phyloP scores from a whole-genome alignment of 176 grass and related monocot genomes.

The Saccharum officinarum region DNA sequence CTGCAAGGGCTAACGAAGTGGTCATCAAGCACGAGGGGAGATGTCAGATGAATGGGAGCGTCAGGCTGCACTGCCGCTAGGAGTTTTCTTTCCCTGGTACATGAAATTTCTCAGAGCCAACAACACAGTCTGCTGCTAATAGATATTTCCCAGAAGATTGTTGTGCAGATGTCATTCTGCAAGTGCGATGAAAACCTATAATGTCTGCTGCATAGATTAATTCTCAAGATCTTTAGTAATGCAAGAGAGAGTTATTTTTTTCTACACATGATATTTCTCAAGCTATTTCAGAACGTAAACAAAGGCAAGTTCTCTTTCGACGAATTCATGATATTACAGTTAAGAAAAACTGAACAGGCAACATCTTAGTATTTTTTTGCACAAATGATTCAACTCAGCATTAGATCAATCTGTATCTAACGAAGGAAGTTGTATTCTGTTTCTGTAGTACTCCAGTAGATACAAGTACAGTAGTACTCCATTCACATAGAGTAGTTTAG shows the following conservation, averaged over 20 bases:
- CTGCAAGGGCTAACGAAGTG: background rate
- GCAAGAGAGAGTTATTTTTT: background rate
- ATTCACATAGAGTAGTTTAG: conserved; percentile 19
- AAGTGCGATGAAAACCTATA: background rate
- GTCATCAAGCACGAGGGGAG: conserved; percentile 20
- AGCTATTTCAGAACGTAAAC: background rate
- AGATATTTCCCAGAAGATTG: background rate
- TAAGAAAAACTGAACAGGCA: background rate
- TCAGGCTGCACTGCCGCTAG: background rate
- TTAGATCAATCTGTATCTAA: background rate
- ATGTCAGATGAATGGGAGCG: background rate
- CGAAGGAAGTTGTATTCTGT: background rate
- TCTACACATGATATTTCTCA: background rate
- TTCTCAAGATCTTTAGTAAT: background rate
- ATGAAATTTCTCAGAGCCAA: background rate
- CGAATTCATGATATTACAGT: background rate
- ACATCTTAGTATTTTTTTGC: background rate
- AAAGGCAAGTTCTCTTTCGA: background rate
- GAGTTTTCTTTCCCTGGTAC: background rate
- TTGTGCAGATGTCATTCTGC: background rate
- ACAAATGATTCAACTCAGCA: background rate
- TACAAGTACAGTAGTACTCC: background rate
- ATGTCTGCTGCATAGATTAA: background rate
- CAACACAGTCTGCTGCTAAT: background rate
- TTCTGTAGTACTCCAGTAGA: background rate